Conservation (phyloP, 805 yeast genomes). For the Tetrapisispora namnaoensis region DNA sequence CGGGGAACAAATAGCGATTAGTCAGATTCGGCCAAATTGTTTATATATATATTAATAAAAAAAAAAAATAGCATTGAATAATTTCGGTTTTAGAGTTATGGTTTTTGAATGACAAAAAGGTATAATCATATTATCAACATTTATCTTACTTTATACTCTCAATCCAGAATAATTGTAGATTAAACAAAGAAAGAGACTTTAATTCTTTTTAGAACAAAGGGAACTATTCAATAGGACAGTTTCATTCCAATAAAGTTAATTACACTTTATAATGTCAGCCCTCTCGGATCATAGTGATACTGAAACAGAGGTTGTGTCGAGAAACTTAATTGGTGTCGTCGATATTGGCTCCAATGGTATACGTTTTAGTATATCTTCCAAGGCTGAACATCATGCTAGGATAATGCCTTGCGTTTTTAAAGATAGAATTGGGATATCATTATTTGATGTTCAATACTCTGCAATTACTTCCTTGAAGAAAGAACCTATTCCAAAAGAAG, state of each 20-base stretch:
- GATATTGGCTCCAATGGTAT: constrained; percentile 74
- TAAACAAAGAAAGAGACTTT: not conserved
- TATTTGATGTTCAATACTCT: constrained; percentile 51
- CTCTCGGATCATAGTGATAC: constrained; percentile 20
- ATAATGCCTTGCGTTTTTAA: constrained; percentile 72
- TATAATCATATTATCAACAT: too few relatives aligned
- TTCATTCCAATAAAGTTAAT: not conserved
- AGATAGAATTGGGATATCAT: constrained; percentile 60
- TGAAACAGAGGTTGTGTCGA: constrained; percentile 48
- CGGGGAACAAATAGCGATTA: not conserved
- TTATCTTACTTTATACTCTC: too few relatives aligned
- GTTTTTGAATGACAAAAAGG: too few relatives aligned
- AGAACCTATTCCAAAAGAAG: constrained; percentile 47
- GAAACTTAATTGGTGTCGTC: constrained; percentile 54
- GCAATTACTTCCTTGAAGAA: constrained; percentile 29
- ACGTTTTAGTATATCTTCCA: constrained; percentile 61
- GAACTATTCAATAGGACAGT: not conserved
- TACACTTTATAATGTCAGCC: constrained; percentile 14
- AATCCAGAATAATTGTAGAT: too few relatives aligned
- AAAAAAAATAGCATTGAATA: not conserved
- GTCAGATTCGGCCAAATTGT: not conserved
- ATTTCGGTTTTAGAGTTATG: not conserved
- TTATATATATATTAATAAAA: too few relatives aligned
- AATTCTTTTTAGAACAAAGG: not conserved
- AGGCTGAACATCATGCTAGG: constrained; percentile 60